Base-by-base conservation (phyloP, 768 basidiomycete species). In the Boletellus ananas region DNA sequence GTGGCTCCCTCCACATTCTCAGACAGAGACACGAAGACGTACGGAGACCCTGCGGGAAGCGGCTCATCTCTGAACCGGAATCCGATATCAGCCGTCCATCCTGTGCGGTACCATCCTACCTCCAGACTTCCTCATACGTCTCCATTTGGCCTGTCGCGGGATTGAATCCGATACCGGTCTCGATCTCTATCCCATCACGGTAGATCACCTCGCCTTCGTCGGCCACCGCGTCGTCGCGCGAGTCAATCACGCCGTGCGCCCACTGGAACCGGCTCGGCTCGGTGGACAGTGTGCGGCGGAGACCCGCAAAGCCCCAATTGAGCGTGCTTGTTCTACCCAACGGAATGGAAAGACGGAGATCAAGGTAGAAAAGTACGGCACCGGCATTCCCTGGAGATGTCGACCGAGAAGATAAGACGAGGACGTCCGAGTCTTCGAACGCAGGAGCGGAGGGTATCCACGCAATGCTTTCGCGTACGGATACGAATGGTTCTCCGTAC, bases 321-420 rank as follows among this genome's bases (percentile, higher is more conserved):
- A 66, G n/a, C 10, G 8, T 23, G 51, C 62, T 64, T 10, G 43
- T 34, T 16, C 46, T 49, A 0, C 43, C 12, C 12, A 66, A 38
- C 16, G 61, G 61, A 33, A 61, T 52, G 20, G 61, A 61, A 6
- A 66, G 64, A 16, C 62, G 62, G 7, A 63, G 48, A 39, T 63
- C 64, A 14, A 63, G 64, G 36, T 58, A 66, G 20, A 63, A 45
- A 10, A 55, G 64, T 3, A 48, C 57, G 34, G 52, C 46, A 9
- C 47, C 61, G 34, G 63, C 39, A 16, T 11, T 25, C 4, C 39
- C 51, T 8, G 49, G 42, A 20, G 58, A 58, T 6, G 64, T 61
- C 6, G 58, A 54, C 8, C 62, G 62, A 25, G 62, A 64, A 12
- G 56, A 66, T n/a, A 63, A 48, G 27, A 66, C 62, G 21, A 66